phyloP scores from a whole-genome alignment of 257 asterid genomes.

The Ajuga chamaepitys region DNA sequence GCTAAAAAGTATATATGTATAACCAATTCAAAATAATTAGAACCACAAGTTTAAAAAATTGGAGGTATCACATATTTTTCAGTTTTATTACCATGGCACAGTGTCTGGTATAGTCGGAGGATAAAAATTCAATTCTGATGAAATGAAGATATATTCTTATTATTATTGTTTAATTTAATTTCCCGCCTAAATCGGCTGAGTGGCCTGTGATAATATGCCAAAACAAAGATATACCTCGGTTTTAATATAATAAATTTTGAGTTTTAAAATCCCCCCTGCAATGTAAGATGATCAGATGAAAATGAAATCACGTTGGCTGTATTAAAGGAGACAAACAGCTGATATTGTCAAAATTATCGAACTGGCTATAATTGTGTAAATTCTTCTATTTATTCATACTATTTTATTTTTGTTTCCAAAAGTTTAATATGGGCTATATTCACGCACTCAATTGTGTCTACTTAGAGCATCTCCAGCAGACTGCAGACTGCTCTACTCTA shows the following conservation, averaged over 20 bases:
- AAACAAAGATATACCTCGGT: slow-evolving; percentile 2
- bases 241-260: background rate
- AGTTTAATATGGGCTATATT: background rate
- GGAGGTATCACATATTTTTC: too few relatives aligned
- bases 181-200: background rate
- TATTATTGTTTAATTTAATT: too few relatives aligned
- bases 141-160: too few relatives aligned
- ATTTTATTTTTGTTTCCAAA: background rate
- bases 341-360: background rate
- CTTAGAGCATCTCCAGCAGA: too few relatives aligned
- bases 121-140: too few relatives aligned
- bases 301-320: background rate
- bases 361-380: too few relatives aligned
- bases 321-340: background rate
- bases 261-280: background rate
- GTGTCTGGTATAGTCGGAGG: too few relatives aligned
- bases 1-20: too few relatives aligned
- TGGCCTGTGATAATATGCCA: slow-evolving; percentile 1
- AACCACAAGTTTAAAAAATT: too few relatives aligned
- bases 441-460: background rate
- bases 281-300: background rate
- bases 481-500: too few relatives aligned
- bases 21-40: too few relatives aligned
- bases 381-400: too few relatives aligned
- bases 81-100: background rate